Conservation (phyloP, 1,284 basidiomycete genomes). For the Peniophora sp. region DNA sequence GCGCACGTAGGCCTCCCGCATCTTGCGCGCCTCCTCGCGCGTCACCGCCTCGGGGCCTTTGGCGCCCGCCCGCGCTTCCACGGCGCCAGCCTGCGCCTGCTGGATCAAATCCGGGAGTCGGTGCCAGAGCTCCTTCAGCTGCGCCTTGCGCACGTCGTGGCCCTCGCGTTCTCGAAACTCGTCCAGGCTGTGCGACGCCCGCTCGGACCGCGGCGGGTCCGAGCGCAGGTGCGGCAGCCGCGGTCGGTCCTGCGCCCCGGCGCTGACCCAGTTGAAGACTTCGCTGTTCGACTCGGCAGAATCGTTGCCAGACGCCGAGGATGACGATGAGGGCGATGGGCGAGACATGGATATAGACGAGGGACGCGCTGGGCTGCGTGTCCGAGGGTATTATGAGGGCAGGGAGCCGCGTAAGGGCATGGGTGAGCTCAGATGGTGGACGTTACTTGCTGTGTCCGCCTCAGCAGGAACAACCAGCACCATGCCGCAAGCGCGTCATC, state of each 20-base stretch:
- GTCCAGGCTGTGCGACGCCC: constrained; percentile 39
- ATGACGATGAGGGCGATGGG: too few relatives aligned
- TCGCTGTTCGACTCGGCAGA: constrained; percentile 25
- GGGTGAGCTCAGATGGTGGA: too few relatives aligned
- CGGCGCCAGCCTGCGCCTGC: constrained; percentile 13
- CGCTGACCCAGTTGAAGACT: constrained; percentile 41
- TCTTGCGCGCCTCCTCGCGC: constrained; percentile 58
- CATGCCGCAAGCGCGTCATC: too few relatives aligned
- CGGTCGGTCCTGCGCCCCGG: constrained; percentile 45
- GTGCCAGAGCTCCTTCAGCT: constrained; percentile 54
- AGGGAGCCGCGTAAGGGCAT: too few relatives aligned
- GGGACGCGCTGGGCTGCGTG: too few relatives aligned
- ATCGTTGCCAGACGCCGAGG: neutral
- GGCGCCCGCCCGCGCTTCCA: constrained; percentile 20
- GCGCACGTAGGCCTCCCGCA: constrained; percentile 68
- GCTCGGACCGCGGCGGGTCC: constrained; percentile 34
- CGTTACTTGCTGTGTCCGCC: too few relatives aligned
- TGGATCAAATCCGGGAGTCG: constrained; percentile 33
- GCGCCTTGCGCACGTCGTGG: constrained; percentile 45
- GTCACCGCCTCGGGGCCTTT: constrained; percentile 36
- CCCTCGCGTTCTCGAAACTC: constrained; percentile 64
- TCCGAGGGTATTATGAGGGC: too few relatives aligned
- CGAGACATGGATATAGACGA: too few relatives aligned
- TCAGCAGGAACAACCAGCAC: too few relatives aligned
- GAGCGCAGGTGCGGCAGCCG: constrained; percentile 52